These are phyloP conservation scores for Rhypophila decipiens DNA, from an alignment of 495 filamentous ascomycete species.

Conservation along the genomic window DNA sequence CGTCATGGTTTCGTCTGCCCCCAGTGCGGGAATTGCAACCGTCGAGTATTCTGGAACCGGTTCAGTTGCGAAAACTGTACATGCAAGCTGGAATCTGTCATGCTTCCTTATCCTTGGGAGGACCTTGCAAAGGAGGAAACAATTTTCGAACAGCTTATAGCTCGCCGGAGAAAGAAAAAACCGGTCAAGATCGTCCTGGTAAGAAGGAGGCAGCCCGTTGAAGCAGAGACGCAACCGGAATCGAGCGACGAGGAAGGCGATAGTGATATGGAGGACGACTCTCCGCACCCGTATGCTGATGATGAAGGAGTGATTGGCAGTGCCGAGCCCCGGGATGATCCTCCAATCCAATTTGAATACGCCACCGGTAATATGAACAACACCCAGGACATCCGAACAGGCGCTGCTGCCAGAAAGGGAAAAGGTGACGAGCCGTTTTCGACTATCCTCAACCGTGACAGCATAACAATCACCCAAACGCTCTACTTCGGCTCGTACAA, in stretches of 20 bases:
- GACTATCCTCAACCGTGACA: constrained; percentile 3
- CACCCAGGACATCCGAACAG: too few species aligned
- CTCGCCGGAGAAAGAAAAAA: background rate
- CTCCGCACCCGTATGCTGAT: too few species aligned
- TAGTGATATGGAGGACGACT: background rate
- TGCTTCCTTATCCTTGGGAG: constrained; percentile 29
- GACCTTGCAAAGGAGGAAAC: constrained; percentile 9
- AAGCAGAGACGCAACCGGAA: background rate
- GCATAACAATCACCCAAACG: constrained; percentile 2
- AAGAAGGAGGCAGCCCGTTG: background rate
- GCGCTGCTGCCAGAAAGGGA: too few species aligned
- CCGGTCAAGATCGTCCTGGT: background rate
- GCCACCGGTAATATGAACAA: too few species aligned
- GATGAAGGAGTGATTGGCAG: too few species aligned
- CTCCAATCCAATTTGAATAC: too few species aligned
- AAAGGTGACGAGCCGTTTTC: constrained; percentile 1
- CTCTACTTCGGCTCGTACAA: constrained; percentile 18
- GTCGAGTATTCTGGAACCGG: constrained; percentile 53
- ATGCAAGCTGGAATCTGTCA: constrained; percentile 32
- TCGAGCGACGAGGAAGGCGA: background rate
- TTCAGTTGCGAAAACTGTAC: constrained; percentile 68
- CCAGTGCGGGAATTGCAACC: constrained; percentile 57
- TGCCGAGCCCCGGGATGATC: too few species aligned
- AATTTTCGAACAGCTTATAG: constrained; percentile 3
- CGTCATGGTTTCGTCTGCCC: constrained; percentile 65